A percentile compares a stretch with the other conserved stretches of the same genome.
Conservation (phyloP, 1,139 yeast genomes). For the Spencermartinsiella ligniputridi region DNA sequence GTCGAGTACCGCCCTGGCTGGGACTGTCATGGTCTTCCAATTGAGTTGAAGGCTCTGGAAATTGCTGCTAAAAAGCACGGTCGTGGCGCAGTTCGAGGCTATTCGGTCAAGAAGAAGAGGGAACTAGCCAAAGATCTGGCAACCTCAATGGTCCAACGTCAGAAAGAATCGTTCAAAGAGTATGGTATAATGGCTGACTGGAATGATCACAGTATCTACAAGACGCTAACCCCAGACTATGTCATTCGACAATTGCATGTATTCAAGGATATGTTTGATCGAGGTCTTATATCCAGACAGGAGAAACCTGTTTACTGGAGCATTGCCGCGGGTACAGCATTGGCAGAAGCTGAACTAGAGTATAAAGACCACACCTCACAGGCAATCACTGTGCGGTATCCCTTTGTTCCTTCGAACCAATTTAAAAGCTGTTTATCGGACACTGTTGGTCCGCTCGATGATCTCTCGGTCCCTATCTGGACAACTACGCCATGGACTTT, state of each 20-base stretch:
- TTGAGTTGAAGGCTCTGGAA: conserved; percentile 74
- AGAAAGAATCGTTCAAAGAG: conserved; percentile 57
- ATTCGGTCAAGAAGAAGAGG: conserved; percentile 54
- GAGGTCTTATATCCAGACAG: conserved; percentile 72
- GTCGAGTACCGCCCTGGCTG: conserved; percentile 86
- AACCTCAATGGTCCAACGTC: conserved; percentile 53
- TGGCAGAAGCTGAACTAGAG: conserved; percentile 95
- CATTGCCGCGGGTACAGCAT: conserved; percentile 85
- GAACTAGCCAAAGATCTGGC: conserved; percentile 68
- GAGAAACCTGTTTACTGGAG: conserved; percentile 98
- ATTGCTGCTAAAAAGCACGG: conserved; percentile 37
- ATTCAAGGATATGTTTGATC: conserved; percentile 60
- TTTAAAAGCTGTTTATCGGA: conserved; percentile 12
- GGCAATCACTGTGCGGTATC: conserved; percentile 70
- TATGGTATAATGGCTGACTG: conserved; percentile 86
- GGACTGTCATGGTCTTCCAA: conserved; percentile 99
- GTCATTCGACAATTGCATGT: conserved; percentile 71
- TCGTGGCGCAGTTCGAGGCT: conserved; percentile 31
- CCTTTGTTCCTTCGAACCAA: conserved; percentile 31
- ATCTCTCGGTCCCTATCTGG: conserved; percentile 56
- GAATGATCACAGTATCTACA: conserved; percentile 49
- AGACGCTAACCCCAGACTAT: conserved; percentile 65
- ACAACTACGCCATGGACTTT: conserved; percentile 99
- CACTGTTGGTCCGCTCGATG: conserved; percentile 11
- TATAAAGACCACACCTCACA: conserved; percentile 69